These are phyloP conservation scores for Cladosporium sp. DNA, from an alignment of 2,329 filamentous ascomycete species.

Conservation along the genomic window DNA sequence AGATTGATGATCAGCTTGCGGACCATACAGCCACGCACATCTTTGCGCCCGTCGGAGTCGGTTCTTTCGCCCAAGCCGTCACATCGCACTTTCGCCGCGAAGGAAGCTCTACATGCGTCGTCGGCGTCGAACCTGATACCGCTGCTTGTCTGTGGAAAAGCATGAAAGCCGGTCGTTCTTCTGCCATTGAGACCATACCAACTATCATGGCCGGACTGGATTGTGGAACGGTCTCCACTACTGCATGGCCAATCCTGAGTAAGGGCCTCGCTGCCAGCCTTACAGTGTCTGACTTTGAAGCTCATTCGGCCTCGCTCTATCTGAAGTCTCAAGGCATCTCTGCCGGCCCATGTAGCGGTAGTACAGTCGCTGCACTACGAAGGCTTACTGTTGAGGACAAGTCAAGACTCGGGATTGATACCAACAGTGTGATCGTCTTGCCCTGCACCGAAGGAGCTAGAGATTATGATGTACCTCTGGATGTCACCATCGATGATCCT, in stretches of 20 bases:
- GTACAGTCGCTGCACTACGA: conserved; percentile 52
- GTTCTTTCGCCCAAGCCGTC: conserved; percentile 66
- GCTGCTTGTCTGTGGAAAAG: conserved; percentile 55
- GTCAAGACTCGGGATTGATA: conserved; percentile 33
- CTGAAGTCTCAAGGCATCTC: conserved; percentile 45
- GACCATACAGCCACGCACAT: conserved; percentile 44
- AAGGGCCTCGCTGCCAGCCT: conserved; percentile 57
- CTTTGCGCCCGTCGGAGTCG: conserved; percentile 65
- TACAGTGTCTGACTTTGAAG: conserved; percentile 58
- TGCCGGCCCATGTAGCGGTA: conserved; percentile 60
- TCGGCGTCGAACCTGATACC: conserved; percentile 65
- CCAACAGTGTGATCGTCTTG: conserved; percentile 50
- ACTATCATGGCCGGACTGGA: conserved; percentile 72
- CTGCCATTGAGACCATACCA: conserved; percentile 48
- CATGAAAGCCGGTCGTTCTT: conserved; percentile 44
- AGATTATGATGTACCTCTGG: conserved; percentile 38
- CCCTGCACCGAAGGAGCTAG: conserved; percentile 61
- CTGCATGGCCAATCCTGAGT: conserved; percentile 58
- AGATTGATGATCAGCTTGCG: conserved; percentile 58
- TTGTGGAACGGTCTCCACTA: conserved; percentile 62
- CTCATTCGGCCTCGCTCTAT: conserved; percentile 54
- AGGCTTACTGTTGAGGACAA: conserved; percentile 36
- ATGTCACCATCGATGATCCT: conserved; percentile 4
- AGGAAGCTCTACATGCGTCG: conserved; percentile 33
- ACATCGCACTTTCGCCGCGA: conserved; percentile 57